Conservation (phyloP, 1,284 basidiomycete species). For the Meripilus lineatus region DNA sequence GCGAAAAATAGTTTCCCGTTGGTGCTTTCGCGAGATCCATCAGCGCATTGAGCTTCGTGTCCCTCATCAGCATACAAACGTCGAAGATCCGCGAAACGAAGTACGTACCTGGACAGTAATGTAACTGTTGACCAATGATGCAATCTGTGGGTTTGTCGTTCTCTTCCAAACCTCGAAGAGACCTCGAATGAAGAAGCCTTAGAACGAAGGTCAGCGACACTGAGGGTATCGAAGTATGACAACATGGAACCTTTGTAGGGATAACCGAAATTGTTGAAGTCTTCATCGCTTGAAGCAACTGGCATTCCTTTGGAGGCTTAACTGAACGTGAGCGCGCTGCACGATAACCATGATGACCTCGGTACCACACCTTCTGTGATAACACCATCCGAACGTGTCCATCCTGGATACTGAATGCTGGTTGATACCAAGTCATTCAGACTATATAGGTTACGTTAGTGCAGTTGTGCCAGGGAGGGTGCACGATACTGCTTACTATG, state of each 20-base stretch:
- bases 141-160: not conserved
- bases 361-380: not conserved
- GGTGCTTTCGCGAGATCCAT: not conserved
- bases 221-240: not conserved
- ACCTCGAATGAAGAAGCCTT: not conserved
- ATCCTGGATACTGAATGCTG: not conserved
- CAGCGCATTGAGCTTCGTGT: not conserved
- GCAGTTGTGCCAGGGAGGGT: not conserved
- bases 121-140: not conserved
- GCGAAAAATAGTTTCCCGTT: not conserved
- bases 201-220: not conserved
- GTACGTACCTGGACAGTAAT: not conserved
- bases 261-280: not conserved
- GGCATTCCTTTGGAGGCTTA: not conserved
- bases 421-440: not conserved
- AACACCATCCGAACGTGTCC: not conserved
- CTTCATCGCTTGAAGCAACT: not conserved
- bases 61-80: not conserved
- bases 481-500: constrained; percentile 3
- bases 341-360: not conserved
- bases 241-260: not conserved
- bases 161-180: not conserved
- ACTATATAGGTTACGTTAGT: not conserved
- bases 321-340: not conserved
- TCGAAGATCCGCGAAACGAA: no score